These are phyloP conservation scores for Zoysia japonica DNA, from an alignment of 176 grass and related monocot species.

Conservation along the genomic window DNA sequence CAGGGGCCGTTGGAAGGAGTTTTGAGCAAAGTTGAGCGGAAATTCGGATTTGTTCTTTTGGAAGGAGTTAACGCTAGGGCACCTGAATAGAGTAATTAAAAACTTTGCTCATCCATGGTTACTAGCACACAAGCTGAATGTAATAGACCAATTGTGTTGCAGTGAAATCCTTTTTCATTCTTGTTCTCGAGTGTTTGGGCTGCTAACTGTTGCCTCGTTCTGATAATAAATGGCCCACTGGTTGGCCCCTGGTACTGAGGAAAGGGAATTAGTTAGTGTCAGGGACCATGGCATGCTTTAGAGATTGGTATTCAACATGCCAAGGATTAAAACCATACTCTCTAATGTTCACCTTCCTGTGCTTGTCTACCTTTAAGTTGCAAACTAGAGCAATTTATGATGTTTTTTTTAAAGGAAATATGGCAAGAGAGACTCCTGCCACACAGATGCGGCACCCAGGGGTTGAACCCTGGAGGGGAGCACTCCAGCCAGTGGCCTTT, in stretches of 20 bases:
- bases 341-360: not conserved
- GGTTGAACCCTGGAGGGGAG: no score
- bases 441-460: no score
- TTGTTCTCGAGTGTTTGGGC: not conserved
- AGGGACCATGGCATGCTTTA: not conserved
- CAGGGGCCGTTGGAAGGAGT: no score
- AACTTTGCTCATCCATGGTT: not conserved
- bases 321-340: not conserved
- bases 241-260: not conserved
- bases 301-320: not conserved
- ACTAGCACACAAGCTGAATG: not conserved
- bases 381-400: not conserved
- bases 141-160: not conserved
- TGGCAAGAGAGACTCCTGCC: no score
- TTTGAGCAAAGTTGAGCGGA: not conserved
- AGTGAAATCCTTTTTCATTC: not conserved
- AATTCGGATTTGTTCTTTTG: not conserved
- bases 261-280: not conserved
- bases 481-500: no score
- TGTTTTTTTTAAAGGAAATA: no score
- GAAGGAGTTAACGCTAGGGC: constrained; percentile 6
- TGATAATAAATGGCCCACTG: not conserved
- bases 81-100: not conserved
- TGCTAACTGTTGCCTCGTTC: not conserved
- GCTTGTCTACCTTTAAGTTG: constrained; percentile 3